These are phyloP conservation scores for Salix viminalis DNA, from an alignment of 345 rosid genomes.

Conservation along the genomic window DNA sequence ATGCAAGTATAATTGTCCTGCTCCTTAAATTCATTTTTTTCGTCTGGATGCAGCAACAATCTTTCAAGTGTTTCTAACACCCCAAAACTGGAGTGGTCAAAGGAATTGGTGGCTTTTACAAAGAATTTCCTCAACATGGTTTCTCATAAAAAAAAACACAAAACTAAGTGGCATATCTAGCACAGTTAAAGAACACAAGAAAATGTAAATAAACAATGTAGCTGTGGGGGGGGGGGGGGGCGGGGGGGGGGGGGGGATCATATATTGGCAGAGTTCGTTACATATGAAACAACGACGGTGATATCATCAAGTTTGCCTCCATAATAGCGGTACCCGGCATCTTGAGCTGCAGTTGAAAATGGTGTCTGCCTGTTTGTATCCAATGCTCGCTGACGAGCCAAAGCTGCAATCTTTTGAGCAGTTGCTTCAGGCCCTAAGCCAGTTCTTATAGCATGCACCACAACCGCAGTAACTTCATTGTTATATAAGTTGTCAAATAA, in stretches of 20 bases:
- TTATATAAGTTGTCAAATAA: slow-evolving; percentile 32
- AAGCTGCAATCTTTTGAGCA: slow-evolving; percentile 29
- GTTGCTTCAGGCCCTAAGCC: slow-evolving; percentile 24
- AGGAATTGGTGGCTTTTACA: neutral
- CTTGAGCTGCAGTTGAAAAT: slow-evolving; percentile 32
- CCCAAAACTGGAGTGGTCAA: neutral
- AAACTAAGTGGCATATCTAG: neutral
- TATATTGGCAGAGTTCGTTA: slow-evolving; percentile 1
- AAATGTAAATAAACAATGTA: neutral
- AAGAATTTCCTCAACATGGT: neutral
- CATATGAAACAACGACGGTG: slow-evolving; percentile 28
- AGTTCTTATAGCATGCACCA: slow-evolving; percentile 21
- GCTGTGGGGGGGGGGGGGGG: neutral
- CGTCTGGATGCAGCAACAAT: neutral
- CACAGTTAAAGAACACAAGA: neutral
- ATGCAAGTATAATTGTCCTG: too few relatives aligned
- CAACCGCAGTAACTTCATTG: slow-evolving; percentile 24
- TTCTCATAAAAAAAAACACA: neutral
- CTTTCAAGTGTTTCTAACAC: neutral
- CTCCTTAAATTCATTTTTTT: too few relatives aligned
- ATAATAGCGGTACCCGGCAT: slow-evolving; percentile 34
- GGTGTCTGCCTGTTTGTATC: slow-evolving; percentile 29
- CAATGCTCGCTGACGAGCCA: slow-evolving; percentile 29
- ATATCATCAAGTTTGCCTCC: slow-evolving; percentile 37
- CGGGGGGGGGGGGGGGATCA: slow-evolving; percentile 6